Conservation (phyloP, 257 asterid species). For the Solanum appendiculatum region DNA sequence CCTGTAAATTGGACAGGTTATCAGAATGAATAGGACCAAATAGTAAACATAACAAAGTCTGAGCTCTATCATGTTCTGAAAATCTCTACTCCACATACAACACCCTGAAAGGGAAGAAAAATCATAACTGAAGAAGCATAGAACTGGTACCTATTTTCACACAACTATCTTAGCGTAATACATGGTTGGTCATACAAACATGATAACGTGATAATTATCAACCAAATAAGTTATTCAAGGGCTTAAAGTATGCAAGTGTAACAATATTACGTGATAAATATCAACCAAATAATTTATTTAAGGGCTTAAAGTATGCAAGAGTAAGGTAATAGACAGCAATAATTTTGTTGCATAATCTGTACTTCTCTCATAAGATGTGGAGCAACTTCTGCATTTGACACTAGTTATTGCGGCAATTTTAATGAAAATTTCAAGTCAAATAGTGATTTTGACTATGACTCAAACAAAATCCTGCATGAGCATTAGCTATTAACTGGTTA, state of each 20-base stretch:
- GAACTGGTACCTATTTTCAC: background rate
- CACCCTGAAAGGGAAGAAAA: background rate
- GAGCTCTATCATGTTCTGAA: background rate
- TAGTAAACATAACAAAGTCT: background rate
- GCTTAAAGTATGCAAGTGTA: background rate
- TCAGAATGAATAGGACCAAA: background rate
- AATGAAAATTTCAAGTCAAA: background rate
- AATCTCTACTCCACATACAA: background rate
- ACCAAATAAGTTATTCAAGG: background rate
- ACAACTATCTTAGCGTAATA: background rate
- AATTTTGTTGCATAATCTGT: background rate
- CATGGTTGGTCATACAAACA: background rate
- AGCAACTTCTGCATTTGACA: background rate
- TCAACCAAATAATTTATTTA: background rate
- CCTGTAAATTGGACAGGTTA: conserved; percentile 23
- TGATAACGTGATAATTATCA: background rate
- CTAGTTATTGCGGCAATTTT: background rate
- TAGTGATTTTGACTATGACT: background rate
- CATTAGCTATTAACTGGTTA: background rate
- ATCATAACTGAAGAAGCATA: background rate
- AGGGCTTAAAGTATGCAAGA: background rate
- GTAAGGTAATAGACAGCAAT: background rate
- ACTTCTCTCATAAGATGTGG: background rate
- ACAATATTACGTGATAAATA: background rate
- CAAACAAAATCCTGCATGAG: background rate